Base-by-base conservation (phyloP, 768 basidiomycete species). In the Psilocybe tampanensis region DNA sequence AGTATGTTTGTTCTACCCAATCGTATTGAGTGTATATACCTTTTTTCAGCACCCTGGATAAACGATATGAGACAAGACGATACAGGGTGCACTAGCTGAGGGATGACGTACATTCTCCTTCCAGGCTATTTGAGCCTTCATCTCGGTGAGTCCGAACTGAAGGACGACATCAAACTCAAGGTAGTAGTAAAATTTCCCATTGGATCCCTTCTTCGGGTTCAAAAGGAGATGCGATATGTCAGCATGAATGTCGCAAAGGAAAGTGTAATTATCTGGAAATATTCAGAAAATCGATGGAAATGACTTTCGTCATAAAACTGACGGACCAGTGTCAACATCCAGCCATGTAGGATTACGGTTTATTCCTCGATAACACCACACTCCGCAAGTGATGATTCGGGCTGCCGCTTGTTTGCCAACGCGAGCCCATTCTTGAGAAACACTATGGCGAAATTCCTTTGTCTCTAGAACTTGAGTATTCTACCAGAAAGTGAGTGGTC, bases 111-210 rank as follows among this genome's bases (percentile, higher is more conserved):
- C 82, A 52, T 75, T 71, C 32, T 82, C 80, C 49, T 66, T 62
- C 81, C 82, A 84, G 19, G 70, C 67, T 50, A 84, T 71, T 34
- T 81, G n/a, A n/a, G n/a, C n/a, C n/a, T n/a, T n/a, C n/a, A n/a
- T n/a, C n/a, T n/a, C n/a, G n/a, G n/a, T n/a, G 76, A 0, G 80
- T 1, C 83, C 83, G 53, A 84, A 79, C 2, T 75, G 63, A n/a
- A 84, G 61, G 13, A 82, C 61, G 1, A 83, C 63, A 9, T 76
- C 72, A 48, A 61, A 76, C 1, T 66, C 42, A 13, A 74, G 54
- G 33, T 48, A 34, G 45, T 67, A 76, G 42, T 68, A 72, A 6
- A 8, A 32, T 19, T 55, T 36, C 21, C 60, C 55, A 29, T 23
- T 26, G 19, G 48, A 26, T 15, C 24, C 34, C 3, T 8, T 44